Base-by-base conservation (phyloP, 768 basidiomycete species). In the Hypholoma sublateritium region DNA sequence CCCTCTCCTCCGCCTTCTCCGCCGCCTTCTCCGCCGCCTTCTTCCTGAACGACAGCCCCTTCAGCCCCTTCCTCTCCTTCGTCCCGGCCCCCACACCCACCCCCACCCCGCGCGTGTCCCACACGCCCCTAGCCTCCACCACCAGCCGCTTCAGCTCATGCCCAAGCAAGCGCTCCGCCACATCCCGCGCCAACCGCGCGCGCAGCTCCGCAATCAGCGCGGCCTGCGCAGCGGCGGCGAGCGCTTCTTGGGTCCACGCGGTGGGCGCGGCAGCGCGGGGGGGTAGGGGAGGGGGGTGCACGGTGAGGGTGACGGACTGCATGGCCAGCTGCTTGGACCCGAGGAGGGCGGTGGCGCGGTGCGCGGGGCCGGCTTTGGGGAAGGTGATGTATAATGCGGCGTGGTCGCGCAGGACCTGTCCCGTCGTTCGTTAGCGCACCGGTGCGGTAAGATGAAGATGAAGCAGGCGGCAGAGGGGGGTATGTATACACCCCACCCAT, bases 331-430 rank as follows among this genome's bases (percentile, higher is more conserved):
- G 82, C 39, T 80, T 82, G 12, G 74, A 73, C 5, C 71, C 74
- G 35, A 95, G 80, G 3, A 91, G 85, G 61, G 83, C 81, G 8
- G 80, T 79, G 0, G 92, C 90, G 3, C 87, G 78, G 5, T 84
- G 77, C 0, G 94, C 94, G 0, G 80, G 69, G 53, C 82, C 82
- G 2, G 76, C 67, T 4, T 83, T 81, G 17, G 74, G 66, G 68
- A 97, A 98, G 3, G 93, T 89, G 60, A 95, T 80, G 66, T 94
- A 95, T 79, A 91, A 88, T 9, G 86, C 89, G 1, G 74, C 71
- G 50, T 82, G 80, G 67, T 90, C 89, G 59, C 83, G 81, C 1
- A 93, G 74, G 24, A 95, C 79, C 89, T 92, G 55, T n/a, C n/a
- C n/a, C n/a, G n/a, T n/a, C n/a, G n/a, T n/a, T n/a, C n/a, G n/a